Evolutionary conservation across 2,329 filamentous ascomycete species (phyloP).

Genomic region (Penicillium sclerotiorum): DNA sequence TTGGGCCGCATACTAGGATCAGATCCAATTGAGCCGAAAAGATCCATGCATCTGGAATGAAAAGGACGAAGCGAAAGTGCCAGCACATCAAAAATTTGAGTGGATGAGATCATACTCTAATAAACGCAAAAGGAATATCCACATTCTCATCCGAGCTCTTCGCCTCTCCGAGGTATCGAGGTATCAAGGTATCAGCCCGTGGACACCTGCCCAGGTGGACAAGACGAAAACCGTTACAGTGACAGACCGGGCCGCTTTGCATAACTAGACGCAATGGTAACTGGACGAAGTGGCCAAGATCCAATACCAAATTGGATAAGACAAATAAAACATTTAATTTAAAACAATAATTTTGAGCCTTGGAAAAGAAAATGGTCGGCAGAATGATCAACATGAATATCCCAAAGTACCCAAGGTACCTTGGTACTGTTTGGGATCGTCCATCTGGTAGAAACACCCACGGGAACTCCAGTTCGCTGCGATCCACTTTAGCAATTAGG

Average conservation of each 20-base stretch:
- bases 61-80: constrained; percentile 17
- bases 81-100: constrained; percentile 33
- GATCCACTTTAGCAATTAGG: not conserved
- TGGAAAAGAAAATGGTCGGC: not conserved
- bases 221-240: too few species aligned
- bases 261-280: constrained; percentile 1
- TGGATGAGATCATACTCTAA: constrained; percentile 9
- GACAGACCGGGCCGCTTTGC: constrained; percentile 9
- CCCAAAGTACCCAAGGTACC: not conserved
- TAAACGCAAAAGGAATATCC: not conserved
- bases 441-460: not conserved
- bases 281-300: not conserved
- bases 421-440: not conserved
- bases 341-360: too few species aligned
- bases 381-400: not conserved
- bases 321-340: too few species aligned
- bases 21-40: not conserved
- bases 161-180: not conserved
- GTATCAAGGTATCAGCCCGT: not conserved
- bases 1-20: constrained; percentile 3
- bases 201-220: not conserved
- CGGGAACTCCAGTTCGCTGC: constrained; percentile 7
- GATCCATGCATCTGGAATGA: not conserved
- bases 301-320: too few species aligned
- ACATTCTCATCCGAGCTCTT: not conserved